phyloP scores from a whole-genome alignment of 305 asterid genomes.

The Vinca major region DNA sequence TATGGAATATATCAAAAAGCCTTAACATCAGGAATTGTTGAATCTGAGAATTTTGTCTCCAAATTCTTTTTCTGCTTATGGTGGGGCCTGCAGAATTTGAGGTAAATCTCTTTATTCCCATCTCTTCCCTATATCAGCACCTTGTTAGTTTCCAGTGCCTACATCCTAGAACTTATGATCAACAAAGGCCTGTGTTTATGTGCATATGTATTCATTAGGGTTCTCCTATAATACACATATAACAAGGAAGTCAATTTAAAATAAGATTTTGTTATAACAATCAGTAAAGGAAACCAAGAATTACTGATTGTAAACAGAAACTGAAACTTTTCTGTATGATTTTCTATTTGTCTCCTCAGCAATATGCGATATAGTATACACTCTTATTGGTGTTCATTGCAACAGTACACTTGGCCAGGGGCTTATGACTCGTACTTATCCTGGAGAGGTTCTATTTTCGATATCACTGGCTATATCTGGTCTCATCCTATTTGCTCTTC shows the following conservation, averaged over 20 bases:
- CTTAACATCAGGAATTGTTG: slow-evolving; percentile 55
- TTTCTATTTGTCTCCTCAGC: not conserved
- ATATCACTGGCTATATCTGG: slow-evolving; percentile 76
- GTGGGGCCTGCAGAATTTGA: slow-evolving; percentile 94
- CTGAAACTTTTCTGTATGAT: no score
- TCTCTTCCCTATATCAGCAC: not conserved
- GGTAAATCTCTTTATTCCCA: slow-evolving; percentile 27
- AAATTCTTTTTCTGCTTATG: slow-evolving; percentile 85
- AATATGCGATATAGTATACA: not conserved
- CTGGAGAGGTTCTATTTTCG: slow-evolving; percentile 78
- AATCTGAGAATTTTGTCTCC: slow-evolving; percentile 48
- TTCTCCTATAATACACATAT: no score
- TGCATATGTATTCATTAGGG: no score
- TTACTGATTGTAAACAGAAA: no score
- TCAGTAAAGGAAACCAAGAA: no score
- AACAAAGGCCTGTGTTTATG: no score
- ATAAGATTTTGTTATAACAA: no score
- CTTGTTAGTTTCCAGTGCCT: not conserved
- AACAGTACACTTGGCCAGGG: slow-evolving; percentile 96
- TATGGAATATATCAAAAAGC: slow-evolving; percentile 82
- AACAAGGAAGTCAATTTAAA: no score
- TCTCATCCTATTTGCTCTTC: slow-evolving; percentile 87
- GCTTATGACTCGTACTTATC: slow-evolving; percentile 84
- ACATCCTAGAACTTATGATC: no score
- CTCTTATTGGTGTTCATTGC: slow-evolving; percentile 14